These are phyloP conservation scores for Paxillus rubicundulus DNA, from an alignment of 768 basidiomycete genomes.

Conservation along the genomic window DNA sequence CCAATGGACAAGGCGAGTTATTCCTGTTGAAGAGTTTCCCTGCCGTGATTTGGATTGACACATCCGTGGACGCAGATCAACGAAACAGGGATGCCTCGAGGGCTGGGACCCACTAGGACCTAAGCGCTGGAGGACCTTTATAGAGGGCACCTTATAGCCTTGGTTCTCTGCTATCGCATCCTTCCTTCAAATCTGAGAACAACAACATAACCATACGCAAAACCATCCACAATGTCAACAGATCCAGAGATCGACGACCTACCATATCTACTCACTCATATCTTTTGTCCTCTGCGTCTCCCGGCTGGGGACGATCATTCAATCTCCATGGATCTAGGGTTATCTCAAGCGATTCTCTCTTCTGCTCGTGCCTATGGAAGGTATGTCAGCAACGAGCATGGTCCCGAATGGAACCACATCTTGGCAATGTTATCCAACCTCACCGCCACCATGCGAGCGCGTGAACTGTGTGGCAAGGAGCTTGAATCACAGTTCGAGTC, in stretches of 20 bases:
- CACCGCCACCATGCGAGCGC: constrained; percentile 1
- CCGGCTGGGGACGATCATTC: constrained; percentile 36
- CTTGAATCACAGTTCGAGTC: constrained; percentile 16
- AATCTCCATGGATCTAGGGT: constrained; percentile 21
- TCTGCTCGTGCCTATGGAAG: constrained; percentile 18
- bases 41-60: not conserved
- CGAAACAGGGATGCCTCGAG: not conserved
- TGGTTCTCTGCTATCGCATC: too few species aligned
- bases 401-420: constrained; percentile 31
- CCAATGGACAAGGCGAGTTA: too few species aligned
- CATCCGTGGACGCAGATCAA: not conserved
- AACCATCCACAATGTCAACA: too few species aligned
- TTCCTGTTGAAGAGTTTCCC: too few species aligned
- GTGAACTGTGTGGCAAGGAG: not conserved
- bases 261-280: constrained; percentile 41
- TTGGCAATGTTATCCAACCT: constrained; percentile 32
- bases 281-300: constrained; percentile 43
- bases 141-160: not conserved
- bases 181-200: too few species aligned
- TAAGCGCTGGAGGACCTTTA: not conserved
- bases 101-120: not conserved
- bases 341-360: constrained; percentile 21
- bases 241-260: constrained; percentile 7
- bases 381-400: constrained; percentile 1
- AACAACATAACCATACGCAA: too few species aligned